Evolutionary conservation across 2,329 filamentous ascomycete species (phyloP).

Genomic region (Trichoderma sp.): DNA sequence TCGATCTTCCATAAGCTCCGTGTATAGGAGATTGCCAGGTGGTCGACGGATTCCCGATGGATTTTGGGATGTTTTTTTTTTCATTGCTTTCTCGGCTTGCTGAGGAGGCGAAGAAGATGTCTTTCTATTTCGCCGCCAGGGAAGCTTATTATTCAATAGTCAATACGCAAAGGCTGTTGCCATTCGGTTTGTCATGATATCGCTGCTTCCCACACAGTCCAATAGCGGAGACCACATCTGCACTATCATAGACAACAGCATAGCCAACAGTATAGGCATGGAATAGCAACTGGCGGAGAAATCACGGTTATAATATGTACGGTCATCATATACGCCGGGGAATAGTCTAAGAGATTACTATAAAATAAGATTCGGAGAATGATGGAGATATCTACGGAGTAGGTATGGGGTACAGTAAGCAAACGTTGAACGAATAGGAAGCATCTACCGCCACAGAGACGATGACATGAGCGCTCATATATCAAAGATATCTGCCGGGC

Average conservation of each 20-base stretch:
- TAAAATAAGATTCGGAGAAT: neutral
- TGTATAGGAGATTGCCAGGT: too few relatives aligned
- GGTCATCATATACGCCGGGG: neutral
- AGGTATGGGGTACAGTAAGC: neutral
- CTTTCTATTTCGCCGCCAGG: neutral
- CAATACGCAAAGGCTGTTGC: neutral
- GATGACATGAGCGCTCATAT: neutral
- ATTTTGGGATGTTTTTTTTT: neutral
- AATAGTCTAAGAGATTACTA: neutral
- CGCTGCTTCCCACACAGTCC: neutral
- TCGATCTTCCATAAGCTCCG: too few relatives aligned
- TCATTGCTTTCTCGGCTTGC: neutral
- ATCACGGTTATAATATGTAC: too few relatives aligned
- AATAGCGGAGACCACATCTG: neutral
- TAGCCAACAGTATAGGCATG: neutral
- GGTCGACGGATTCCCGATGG: too few relatives aligned
- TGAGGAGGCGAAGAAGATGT: neutral
- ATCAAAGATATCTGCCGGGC: neutral
- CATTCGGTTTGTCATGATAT: neutral
- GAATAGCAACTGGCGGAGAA: too few relatives aligned
- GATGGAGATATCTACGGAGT: neutral
- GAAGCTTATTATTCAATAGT: neutral
- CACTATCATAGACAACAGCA: neutral
- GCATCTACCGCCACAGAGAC: neutral
- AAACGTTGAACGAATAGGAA: neutral